Evolutionary conservation across 139 green algal species (phyloP).

Genomic region (Tetradesmus obliquus): DNA sequence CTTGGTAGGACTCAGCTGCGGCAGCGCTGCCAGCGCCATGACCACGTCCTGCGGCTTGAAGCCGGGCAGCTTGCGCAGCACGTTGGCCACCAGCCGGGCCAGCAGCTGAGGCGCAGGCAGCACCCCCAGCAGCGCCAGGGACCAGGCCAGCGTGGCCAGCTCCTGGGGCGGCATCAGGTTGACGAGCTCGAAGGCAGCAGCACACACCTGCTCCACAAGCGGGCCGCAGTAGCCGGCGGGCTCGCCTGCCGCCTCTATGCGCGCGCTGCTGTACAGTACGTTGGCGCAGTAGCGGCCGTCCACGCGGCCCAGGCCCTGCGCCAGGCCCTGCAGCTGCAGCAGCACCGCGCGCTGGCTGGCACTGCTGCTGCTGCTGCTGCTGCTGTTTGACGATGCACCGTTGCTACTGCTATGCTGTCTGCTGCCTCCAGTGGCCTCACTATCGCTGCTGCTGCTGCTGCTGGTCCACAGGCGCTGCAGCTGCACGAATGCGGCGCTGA

Average conservation of each 20-base stretch:
- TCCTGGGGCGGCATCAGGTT: constrained; percentile 38
- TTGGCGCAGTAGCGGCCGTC: constrained; percentile 18
- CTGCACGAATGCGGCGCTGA: constrained; percentile 22
- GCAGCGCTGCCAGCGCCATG: constrained; percentile 25
- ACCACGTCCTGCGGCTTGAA: constrained; percentile 7
- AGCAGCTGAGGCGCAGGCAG: background rate
- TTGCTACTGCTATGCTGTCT: background rate
- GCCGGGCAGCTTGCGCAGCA: background rate
- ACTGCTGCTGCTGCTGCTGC: background rate
- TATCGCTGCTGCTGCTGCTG: background rate
- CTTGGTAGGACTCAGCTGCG: background rate
- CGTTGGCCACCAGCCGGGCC: constrained; percentile 28
- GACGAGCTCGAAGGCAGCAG: background rate
- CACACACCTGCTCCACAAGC: constrained; percentile 11
- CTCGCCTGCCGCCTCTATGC: background rate
- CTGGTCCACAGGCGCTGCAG: constrained; percentile 33
- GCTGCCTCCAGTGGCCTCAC: background rate
- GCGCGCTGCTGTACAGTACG: constrained; percentile 31
- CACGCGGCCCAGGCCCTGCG: background rate
- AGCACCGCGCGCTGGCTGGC: background rate
- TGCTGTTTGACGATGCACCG: background rate
- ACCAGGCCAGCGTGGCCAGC: constrained; percentile 32
- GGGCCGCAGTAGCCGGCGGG: background rate
- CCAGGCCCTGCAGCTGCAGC: constrained; percentile 2
- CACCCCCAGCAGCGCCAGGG: background rate